Evolutionary conservation across 345 rosid species (phyloP), one percentile per base, ranked within the genome.

Genomic region (Reutealis trisperma): DNA sequence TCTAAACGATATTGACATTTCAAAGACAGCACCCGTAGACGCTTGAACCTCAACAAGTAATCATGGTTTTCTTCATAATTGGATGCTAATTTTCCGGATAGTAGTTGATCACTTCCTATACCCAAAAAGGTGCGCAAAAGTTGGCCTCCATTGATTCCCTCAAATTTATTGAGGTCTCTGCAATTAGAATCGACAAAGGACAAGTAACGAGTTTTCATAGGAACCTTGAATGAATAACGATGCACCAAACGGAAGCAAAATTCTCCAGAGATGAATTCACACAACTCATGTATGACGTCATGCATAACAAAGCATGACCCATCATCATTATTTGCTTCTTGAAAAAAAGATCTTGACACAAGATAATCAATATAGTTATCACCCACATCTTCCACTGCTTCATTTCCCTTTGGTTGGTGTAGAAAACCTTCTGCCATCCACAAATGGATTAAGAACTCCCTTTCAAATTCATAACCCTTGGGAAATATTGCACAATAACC

Each of bases 341-440:
- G 57, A 14, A 74, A 67, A 25, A 79, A 69, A 18, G 82, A 79
- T 64, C 75, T 79, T 24, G 78, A 22, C 44, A 79, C 54, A 7
- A 79, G 78, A 72, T 68, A 74, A 3, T 41, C 4, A 21, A 79
- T 67, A 63, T 69, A 79, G 42, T 61, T 70, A 0, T 52, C 12
- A 2, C 78, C 82, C 2, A 74, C 34, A 61, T 69, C 78, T 74
- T 79, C 78, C 58, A 68, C 59, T 15, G 41, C 65, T 13, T 22
- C 52, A 32, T 13, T 51, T 12, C 55, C 62, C 16, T 25, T 34
- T 8, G 73, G 55, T 32, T 60, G 63, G 22, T 27, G 55, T 15
- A 79, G 15, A 25, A 79, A 61, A 13, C 82, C 75, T 24, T 73
- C 82, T 3, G 82, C 82, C 82, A 79, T 79, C 78, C 78, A 79